These are phyloP conservation scores for Conticribra guillardii DNA, from an alignment of 108 stramenopile genomes.

Conservation along the genomic window DNA sequence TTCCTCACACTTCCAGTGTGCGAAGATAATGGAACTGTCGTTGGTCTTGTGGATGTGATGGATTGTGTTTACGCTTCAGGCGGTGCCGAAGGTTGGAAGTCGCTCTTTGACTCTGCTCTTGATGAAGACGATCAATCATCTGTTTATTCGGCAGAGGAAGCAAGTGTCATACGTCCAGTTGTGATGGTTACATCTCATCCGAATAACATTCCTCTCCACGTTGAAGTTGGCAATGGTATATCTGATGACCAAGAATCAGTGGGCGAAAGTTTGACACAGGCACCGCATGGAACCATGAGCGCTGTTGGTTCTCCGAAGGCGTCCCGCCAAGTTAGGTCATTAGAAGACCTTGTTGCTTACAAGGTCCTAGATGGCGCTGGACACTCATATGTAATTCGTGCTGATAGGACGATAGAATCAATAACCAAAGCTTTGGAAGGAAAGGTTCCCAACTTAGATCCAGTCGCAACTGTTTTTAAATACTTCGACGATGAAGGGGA, in stretches of 20 bases:
- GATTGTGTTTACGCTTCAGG: conserved; percentile 89
- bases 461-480: conserved; percentile 56
- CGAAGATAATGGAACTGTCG: conserved; percentile 78
- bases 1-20: conserved; percentile 93
- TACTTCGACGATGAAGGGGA: conserved; percentile 92
- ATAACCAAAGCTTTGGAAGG: conserved; percentile 54
- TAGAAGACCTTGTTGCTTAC: conserved; percentile 48
- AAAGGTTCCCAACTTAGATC: conserved; percentile 55
- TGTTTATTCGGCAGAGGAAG: conserved; percentile 41
- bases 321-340: conserved; percentile 2
- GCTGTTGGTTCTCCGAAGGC: conserved; percentile 31
- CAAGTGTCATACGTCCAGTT: conserved; percentile 33
- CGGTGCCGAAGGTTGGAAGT: conserved; percentile 83
- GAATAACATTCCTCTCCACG: conserved; percentile 76
- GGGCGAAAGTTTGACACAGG: conserved; percentile 55
- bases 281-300: conserved; percentile 20
- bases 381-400: conserved; percentile 75
- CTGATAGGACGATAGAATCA: conserved; percentile 56
- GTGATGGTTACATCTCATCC: conserved; percentile 51
- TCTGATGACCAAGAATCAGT: conserved; percentile 50
- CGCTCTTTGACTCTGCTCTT: conserved; percentile 35
- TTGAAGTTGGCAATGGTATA: conserved; percentile 61
- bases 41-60: conserved; percentile 97
- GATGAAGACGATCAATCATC: conserved; percentile 45
- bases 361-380: conserved; percentile 81